Base-by-base conservation (phyloP, 345 rosid species). In the Bruguiera parviflora region DNA sequence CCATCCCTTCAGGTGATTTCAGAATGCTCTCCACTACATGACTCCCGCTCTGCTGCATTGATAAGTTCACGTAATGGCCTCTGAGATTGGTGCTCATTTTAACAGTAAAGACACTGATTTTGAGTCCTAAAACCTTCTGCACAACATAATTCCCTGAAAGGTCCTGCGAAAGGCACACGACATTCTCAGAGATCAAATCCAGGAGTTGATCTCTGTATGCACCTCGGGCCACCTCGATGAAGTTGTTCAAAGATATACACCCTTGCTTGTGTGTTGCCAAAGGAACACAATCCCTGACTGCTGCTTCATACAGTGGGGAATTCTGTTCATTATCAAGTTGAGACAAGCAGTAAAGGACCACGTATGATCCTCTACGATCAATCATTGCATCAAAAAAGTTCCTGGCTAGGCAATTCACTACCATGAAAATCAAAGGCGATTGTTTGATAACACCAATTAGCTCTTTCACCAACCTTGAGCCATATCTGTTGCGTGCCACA, bases 81-180 rank as follows among this genome's bases (percentile, higher is more conserved):
- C 35, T 37, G 7, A 80, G 76, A 4, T 18, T 13, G 1, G 6
- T 2, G 37, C 63, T 62, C 31, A 77, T 77, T 52, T 27, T 67
- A 5, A 5, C 33, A 10, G 49, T 65, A 43, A 71, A 49, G 8
- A 6, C 11, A 2, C 76, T 79, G n/a, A 58, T 66, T 24, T 57
- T 22, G 3, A 80, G 76, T 15, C 15, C 58, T 8, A 80, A 9
- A 11, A 77, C 63, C 46, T 74, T 71, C 63, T 80, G 81, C 47
- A 77, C 63, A 8, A 77, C 79, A 27, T 61, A 75, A 65, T 77
- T 80, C 3, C 84, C 81, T 5, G 33, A 64, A 16, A 24, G 55
- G 22, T 80, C 70, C 37, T 52, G 68, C 0, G 80, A 65, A 4
- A 79, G 70, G 39, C n/a, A 69, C 4, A 64, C 69, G 1, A 64